phyloP scores from a whole-genome alignment of 2,329 filamentous ascomycete genomes.

The Ophiocordyceps camponoti-leonardi region DNA sequence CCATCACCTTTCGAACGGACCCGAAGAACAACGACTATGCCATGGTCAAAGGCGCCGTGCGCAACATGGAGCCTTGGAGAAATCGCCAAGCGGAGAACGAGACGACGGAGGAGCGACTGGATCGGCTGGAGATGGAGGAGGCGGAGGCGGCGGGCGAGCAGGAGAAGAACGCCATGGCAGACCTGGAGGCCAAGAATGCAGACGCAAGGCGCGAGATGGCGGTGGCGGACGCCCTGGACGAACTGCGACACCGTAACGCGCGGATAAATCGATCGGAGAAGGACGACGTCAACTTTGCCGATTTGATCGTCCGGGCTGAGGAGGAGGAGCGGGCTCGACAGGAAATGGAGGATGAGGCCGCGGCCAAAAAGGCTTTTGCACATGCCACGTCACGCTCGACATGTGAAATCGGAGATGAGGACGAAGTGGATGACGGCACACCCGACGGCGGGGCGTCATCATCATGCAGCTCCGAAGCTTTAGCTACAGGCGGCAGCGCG shows the following conservation, averaged over 20 bases:
- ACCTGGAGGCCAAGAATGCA: constrained; percentile 81
- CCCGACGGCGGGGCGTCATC: background rate
- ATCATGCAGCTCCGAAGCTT: background rate
- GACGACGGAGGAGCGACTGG: constrained; percentile 73
- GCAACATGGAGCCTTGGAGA: constrained; percentile 89
- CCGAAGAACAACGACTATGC: constrained; percentile 88
- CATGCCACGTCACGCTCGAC: constrained; percentile 10
- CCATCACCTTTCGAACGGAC: constrained; percentile 89
- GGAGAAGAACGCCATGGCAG: constrained; percentile 84
- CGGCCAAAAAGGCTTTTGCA: constrained; percentile 62
- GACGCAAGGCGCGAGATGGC: constrained; percentile 94
- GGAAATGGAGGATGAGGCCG: constrained; percentile 71
- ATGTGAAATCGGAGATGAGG: constrained; percentile 35
- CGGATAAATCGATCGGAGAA: constrained; percentile 61
- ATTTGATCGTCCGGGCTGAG: constrained; percentile 32
- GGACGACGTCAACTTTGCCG: constrained; percentile 44
- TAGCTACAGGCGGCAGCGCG: background rate
- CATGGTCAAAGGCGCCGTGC: constrained; percentile 65
- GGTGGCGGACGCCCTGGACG: constrained; percentile 86
- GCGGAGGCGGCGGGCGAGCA: constrained; percentile 43
- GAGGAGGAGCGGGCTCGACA: constrained; percentile 46
- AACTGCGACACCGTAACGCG: constrained; percentile 84
- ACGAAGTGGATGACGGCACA: constrained; percentile 13
- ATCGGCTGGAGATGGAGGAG: constrained; percentile 66
- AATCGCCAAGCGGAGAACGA: constrained; percentile 46